phyloP scores from a whole-genome alignment of 108 stramenopile species.

The Skeletonema menzelii region DNA sequence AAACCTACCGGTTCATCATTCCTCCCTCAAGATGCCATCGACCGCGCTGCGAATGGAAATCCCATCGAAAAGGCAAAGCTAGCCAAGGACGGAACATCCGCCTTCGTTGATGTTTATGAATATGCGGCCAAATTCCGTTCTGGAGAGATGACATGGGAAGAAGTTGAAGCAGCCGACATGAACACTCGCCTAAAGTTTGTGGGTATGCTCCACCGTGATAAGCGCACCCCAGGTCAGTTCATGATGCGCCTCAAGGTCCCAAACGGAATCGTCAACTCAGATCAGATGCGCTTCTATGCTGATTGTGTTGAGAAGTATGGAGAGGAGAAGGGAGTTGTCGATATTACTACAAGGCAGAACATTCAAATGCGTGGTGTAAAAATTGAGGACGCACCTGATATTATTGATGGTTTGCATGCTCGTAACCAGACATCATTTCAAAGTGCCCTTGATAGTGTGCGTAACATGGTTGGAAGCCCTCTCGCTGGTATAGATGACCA shows the following conservation, averaged over 20 bases:
- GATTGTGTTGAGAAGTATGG: constrained; percentile 86
- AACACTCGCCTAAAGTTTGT: constrained; percentile 91
- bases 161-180: constrained; percentile 82
- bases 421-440: constrained; percentile 88
- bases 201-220: constrained; percentile 90
- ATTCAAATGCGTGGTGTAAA: constrained; percentile 92
- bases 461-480: constrained; percentile 94
- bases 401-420: constrained; percentile 88
- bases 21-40: constrained; percentile 69
- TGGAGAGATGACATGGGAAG: constrained; percentile 88
- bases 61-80: constrained; percentile 84
- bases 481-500: constrained; percentile 90
- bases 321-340: constrained; percentile 80
- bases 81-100: constrained; percentile 74
- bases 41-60: constrained; percentile 62
- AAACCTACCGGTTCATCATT: constrained; percentile 83
- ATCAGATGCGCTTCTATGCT: constrained; percentile 89
- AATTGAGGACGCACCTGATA: constrained; percentile 86
- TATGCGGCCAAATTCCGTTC: constrained; percentile 80
- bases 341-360: constrained; percentile 93
- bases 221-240: constrained; percentile 94
- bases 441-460: constrained; percentile 88
- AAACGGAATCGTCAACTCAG: constrained; percentile 91
- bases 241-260: constrained; percentile 93
- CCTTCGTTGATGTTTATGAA: constrained; percentile 87